These are phyloP conservation scores for Trypanosoma mega DNA, from an alignment of 208 protist species.

Conservation along the genomic window DNA sequence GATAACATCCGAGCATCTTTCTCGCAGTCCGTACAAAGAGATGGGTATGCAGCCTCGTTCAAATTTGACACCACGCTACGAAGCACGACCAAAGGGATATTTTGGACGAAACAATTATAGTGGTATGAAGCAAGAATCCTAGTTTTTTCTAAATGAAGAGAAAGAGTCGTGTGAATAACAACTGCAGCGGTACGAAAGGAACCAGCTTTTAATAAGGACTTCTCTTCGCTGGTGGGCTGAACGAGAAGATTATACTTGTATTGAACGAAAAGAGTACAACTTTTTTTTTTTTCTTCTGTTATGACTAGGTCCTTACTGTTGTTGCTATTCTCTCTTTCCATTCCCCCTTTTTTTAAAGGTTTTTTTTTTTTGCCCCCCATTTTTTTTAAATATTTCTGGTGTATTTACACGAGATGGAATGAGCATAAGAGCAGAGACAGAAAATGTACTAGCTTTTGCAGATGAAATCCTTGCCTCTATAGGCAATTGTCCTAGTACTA, in stretches of 20 bases:
- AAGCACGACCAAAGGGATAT: slow-evolving; percentile 70
- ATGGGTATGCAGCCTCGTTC: slow-evolving; percentile 77
- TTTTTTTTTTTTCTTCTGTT: slow-evolving; percentile 9
- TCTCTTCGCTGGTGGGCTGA: too few species aligned
- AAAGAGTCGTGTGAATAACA: too few species aligned
- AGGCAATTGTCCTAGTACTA: not conserved
- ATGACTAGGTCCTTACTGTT: not conserved
- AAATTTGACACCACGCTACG: slow-evolving; percentile 79
- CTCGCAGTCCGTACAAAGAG: slow-evolving; percentile 79
- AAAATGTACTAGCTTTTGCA: slow-evolving; percentile 23
- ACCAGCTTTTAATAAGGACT: too few species aligned
- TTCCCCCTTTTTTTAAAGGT: not conserved
- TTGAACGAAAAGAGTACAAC: too few species aligned
- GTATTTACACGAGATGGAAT: not conserved
- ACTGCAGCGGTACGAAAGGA: too few species aligned
- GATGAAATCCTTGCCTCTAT: slow-evolving; percentile 28
- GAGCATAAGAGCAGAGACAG: slow-evolving; percentile 14
- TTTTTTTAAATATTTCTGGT: too few species aligned
- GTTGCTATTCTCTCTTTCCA: not conserved
- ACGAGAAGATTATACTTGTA: too few species aligned
- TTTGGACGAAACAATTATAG: slow-evolving; percentile 81
- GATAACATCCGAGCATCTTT: slow-evolving; percentile 49
- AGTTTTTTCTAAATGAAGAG: slow-evolving; percentile 1
- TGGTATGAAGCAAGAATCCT: slow-evolving; percentile 71
- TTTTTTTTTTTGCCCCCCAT: slow-evolving; percentile 17